Conservation (phyloP, 2,329 filamentous ascomycete species). For the Biscogniauxia sp. region DNA sequence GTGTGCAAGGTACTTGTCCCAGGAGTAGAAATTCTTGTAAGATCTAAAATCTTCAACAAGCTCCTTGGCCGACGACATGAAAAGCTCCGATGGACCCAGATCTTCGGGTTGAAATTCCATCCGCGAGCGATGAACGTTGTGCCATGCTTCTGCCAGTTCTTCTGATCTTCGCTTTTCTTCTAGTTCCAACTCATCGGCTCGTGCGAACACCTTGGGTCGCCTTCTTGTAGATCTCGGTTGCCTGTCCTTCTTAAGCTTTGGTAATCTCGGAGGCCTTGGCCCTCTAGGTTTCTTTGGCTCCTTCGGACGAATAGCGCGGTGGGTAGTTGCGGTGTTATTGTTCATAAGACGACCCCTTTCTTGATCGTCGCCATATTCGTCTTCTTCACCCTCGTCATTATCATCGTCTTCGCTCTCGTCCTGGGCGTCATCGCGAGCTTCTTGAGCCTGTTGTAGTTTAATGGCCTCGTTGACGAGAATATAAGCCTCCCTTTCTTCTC, state of each 20-base stretch:
- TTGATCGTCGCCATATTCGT: conserved; percentile 21
- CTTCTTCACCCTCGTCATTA: conserved; percentile 31
- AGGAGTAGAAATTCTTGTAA: conserved; percentile 62
- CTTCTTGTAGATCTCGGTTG: conserved; percentile 12
- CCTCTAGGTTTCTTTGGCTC: conserved; percentile 21
- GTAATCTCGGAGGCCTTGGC: conserved; percentile 21
- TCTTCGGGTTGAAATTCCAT: conserved; percentile 27
- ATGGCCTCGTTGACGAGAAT: conserved; percentile 75
- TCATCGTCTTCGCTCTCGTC: conserved; percentile 24
- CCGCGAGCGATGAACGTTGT: conserved; percentile 36
- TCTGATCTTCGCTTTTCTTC: conserved; percentile 33
- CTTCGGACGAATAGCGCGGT: conserved; percentile 19
- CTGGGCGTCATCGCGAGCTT: conserved; percentile 39
- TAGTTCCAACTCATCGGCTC: conserved; percentile 27
- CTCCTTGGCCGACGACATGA: conserved; percentile 59
- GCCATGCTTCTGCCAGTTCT: conserved; percentile 34
- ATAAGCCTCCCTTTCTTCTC: conserved; percentile 72
- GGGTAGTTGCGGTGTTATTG: conserved; percentile 2
- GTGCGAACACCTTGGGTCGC: conserved; percentile 32
- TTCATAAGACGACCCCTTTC: not conserved
- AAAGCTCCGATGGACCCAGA: conserved; percentile 44
- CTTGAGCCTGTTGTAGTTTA: conserved; percentile 56
- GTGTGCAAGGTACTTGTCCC: conserved; percentile 63
- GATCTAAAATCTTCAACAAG: conserved; percentile 63
- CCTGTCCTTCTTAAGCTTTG: conserved; percentile 21